Evolutionary conservation across 352 stramenopile species (phyloP).

Genomic region (Phytophthora aleatoria): DNA sequence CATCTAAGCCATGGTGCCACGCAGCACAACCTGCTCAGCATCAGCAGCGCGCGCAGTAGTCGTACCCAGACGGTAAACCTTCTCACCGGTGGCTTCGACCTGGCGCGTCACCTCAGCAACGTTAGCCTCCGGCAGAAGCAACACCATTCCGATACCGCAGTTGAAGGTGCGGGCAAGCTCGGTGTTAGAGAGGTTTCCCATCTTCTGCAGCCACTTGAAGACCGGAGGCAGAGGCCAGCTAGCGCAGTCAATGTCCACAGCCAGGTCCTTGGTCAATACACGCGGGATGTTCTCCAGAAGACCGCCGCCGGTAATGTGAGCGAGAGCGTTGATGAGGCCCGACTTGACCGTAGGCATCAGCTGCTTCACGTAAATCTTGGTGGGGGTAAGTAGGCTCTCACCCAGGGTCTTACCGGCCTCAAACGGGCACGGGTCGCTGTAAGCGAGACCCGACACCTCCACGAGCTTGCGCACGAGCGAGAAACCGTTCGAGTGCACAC

Average conservation of each 20-base stretch:
- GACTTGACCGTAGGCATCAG: conserved; percentile 83
- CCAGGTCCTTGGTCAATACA: conserved; percentile 92
- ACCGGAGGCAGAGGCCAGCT: conserved; percentile 93
- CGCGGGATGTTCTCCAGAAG: conserved; percentile 98
- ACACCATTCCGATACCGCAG: conserved; percentile 98
- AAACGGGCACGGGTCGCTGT: conserved; percentile 82
- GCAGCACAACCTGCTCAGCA: conserved; percentile 88
- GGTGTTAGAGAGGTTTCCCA: conserved; percentile 91
- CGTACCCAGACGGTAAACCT: conserved; percentile 90
- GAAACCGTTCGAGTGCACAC: conserved; percentile 99
- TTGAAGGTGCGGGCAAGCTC: conserved; percentile 99
- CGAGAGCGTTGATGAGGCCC: conserved; percentile 90
- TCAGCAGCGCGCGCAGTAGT: conserved; percentile 61
- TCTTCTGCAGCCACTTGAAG: conserved; percentile 98
- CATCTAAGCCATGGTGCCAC: conserved; percentile 65
- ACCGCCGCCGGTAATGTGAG: conserved; percentile 99
- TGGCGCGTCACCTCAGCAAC: conserved; percentile 88
- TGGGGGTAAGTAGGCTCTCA: conserved; percentile 95
- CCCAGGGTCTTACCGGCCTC: conserved; percentile 88
- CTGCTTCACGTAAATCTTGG: conserved; percentile 97
- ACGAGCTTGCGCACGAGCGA: conserved; percentile 98
- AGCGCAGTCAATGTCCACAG: conserved; percentile 92
- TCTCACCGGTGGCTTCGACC: conserved; percentile 87
- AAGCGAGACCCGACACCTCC: conserved; percentile 87
- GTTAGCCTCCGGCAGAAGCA: conserved; percentile 92